Evolutionary conservation across 805 yeast genomes (phyloP), one percentile per base, ranked within the genome.

Genomic region (Ogataea salicorniae): DNA sequence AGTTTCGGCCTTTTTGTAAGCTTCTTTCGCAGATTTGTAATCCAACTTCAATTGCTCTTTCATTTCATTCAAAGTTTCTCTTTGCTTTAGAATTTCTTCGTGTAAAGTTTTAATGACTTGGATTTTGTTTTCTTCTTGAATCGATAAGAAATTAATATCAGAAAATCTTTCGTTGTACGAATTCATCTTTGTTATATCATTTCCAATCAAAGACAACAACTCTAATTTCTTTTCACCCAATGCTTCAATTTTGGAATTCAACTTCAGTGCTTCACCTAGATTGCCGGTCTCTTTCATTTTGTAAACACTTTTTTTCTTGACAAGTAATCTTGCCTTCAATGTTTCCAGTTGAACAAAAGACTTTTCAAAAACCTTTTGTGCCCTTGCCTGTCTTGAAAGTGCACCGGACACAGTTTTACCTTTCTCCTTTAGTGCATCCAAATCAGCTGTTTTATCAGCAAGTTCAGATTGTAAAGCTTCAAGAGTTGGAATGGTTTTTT

Each of bases 41-140:
- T 41, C 23, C 13, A 22, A 34, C 36, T 54, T 53, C 22, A 55
- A 20, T 23, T 49, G 44, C 5, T 51, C 54, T 17, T 46, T 45
- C 22, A 53, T 51, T 4, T 48, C 40, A 7, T 48, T 43, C 7
- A 74, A 56, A 13, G 51, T 53, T 14, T 55, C 57, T 36, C 66
- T 60, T 29, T 60, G 61, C 3, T 49, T 51, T 5, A 62, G 65
- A 9, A 72, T 58, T 26, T 52, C 58, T 59, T 38, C 58, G 51
- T 44, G 68, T 56, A 52, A 60, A 52, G 41, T 57, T 22, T 55
- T 51, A 16, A 61, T 51, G 1, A 60, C 49, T 14, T 47, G 47
- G 14, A 46, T 45, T 43, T 67, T 68, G 51, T 77, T 75, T 36
- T 63, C 57, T 11, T 66, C 66, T 48, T 78, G 79, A 40, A 76